Percentiles rank a stretch among this genome's conserved stretches.
phyloP scores from a whole-genome alignment of 75 land plant species.

The Adiantum capillusveneris region DNA sequence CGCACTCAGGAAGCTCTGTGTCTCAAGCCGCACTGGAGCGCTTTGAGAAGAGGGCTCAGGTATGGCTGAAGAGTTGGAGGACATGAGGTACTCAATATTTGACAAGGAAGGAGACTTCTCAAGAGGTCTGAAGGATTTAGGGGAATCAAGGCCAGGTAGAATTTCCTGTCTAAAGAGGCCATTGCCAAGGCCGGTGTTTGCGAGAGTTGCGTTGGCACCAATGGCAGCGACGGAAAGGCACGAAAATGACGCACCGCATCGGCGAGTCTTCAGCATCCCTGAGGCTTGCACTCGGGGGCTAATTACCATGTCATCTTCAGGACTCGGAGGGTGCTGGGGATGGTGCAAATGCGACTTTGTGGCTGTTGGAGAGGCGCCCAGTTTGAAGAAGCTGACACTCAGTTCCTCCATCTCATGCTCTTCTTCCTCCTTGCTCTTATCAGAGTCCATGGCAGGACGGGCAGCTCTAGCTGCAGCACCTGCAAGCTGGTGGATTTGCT shows the following conservation, averaged over 20 bases:
- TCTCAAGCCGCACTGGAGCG: neutral
- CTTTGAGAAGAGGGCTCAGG: neutral
- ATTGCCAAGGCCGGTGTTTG: conserved; percentile 72
- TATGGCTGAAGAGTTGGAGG: neutral
- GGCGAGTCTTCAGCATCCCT: neutral
- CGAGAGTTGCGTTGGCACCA: conserved; percentile 81
- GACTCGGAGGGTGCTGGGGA: neutral
- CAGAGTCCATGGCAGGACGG: too few relatives aligned
- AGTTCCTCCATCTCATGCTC: neutral
- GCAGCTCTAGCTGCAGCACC: too few relatives aligned
- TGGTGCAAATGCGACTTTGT: too few relatives aligned
- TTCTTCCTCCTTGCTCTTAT: too few relatives aligned
- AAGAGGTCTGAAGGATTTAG: conserved; percentile 55
- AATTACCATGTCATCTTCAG: neutral
- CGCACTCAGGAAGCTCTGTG: conserved; percentile 37
- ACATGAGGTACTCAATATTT: conserved; percentile 25
- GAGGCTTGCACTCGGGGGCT: neutral
- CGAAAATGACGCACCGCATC: conserved; percentile 50
- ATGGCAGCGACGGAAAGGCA: conserved; percentile 83
- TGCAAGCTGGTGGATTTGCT: too few relatives aligned
- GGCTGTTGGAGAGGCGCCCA: too few relatives aligned
- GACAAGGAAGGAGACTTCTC: conserved; percentile 51
- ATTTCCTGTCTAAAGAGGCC: conserved; percentile 65
- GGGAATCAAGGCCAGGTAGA: conserved; percentile 75
- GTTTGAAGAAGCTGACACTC: conserved; percentile 1